Base-by-base conservation (phyloP, 2,329 filamentous ascomycete genomes). In the Alternaria conjuncta region DNA sequence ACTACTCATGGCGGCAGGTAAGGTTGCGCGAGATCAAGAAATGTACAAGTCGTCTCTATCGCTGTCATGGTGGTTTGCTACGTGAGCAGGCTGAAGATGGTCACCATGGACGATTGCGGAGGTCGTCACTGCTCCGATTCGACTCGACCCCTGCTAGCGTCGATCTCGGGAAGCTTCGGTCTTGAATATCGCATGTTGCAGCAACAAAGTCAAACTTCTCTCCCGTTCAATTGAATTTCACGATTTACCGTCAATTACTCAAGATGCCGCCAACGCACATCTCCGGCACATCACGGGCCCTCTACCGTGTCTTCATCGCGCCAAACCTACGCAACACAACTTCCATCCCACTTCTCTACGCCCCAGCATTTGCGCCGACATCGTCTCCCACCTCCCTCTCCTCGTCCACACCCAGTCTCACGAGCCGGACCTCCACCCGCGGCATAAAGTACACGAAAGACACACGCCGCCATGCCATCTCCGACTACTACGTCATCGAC, bases 1-100 rank as follows among this genome's bases (percentile, higher is more conserved):
- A 83, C 87, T 88, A 67, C 88, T 85, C 87, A 89, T 89, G 78
- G 76, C 70, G 76, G 78, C 12, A 69, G 51, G 26, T 70, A 54
- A n/a, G 65, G 59, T 30, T 44, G 62, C 43, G 55, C 45, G 21
- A 45, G 20, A 25, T 47, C 41, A 54, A 54, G n/a, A 25, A 32
- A 65, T 32, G 47, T 51, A 25, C 21, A 23, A 6, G 20, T 4
- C 51, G 41, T 36, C 55, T 62, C 7, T 57, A 57, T 58, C 47
- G 25, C 47, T 70, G 58, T 66, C 75, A 77, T 76, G 55, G 57
- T 75, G 66, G 55, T 61, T 64, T 61, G 62, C 61, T 63, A 61
- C 67, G 64, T 64, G 61, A 64, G 65, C 55, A 64, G 66, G 61
- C 64, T 61, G 63, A 61, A 44, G 53, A 46, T 55, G 47, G 41